Evolutionary conservation across 768 basidiomycete species (phyloP), one percentile per base, ranked within the genome.

Genomic region (Dioszegia crocea): DNA sequence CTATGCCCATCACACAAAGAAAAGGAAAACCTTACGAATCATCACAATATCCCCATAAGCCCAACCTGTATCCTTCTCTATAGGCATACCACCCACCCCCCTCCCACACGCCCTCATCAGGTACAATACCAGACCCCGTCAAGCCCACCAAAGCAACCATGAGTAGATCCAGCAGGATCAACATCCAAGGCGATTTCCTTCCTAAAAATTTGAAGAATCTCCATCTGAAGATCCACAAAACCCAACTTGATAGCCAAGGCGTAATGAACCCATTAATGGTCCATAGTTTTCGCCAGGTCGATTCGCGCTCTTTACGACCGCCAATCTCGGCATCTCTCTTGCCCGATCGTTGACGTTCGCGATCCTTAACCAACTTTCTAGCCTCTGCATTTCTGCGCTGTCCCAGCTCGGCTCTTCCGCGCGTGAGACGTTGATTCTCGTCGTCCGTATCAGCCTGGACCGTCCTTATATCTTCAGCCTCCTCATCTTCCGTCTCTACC

Each of bases 31-130:
- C 51, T 53, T 26, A 53, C 51, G 39, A 23, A 17, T 30, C 24
- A 39, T 53, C 51, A 27, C 51, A 53, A 40, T 53, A 53, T 3
- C 51, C 51, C 51, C 51, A 53, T 29, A 16, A 36, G 24, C 51
- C 51, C 23, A 53, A 27, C 38, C 26, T 53, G 11, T 16, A 36
- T 23, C 51, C 51, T 4, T 53, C 51, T 12, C 23, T 23, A 10
- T 53, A 11, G 17, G 51, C 33, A 27, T 12, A 53, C 51, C 51
- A 53, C 51, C 24, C 51, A 30, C 14, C 3, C 39, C 39, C 51
- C 36, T 29, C 51, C 36, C 6, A 53, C 11, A 53, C 12, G 1
- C 39, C 51, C 4, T 3, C 27, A 40, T 53, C 51, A 21, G 51
- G 51, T 8, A 53, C 14, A 4, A 24, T 3, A 6, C 33, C 33